Evolutionary conservation across 1,139 yeast genomes (phyloP), one percentile per base, ranked within the genome.

Genomic region (Scheffersomyces titani): DNA sequence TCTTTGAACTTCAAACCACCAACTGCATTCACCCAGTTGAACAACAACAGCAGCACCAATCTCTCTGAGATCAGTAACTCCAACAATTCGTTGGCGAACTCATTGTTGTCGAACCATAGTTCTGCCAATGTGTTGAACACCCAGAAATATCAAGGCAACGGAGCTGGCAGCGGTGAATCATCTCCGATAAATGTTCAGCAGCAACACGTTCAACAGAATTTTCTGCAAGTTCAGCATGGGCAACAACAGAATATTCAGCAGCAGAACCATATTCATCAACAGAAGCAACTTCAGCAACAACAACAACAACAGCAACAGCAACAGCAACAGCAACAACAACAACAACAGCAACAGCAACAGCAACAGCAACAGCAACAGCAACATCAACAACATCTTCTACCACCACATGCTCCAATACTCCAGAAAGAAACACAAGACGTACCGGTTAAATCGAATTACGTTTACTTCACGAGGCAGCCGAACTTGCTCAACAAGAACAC

Each of bases 391-490:
- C 61, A 54, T 19, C 67, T 30, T n/a, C 51, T 19, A 19, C 47
- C 30, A 13, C 48, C 54, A 45, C 44, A 44, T 22, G 47, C 44
- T n/a, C 36, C 44, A 19, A 19, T 48, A 16, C 52, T 49, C 16
- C 55, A 53, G 20, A 44, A 56, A 45, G 58, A 54, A 18, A 51
- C 51, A 6, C 58, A 56, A 13, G 55, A 50, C 21, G 50, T 51
- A 13, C 57, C 62, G 2, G 47, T 49, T 20, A 63, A 59, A 52
- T 61, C 69, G 44, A 79, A 78, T 60, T 88, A 88, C 64, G 92
- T 89, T 56, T 84, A 86, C 67, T 90, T 93, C 73, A 93, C 89
- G 66, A 85, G 98, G 62, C 92, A 90, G 66, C 98, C 98, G 0
- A 96, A 90, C 61, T 77, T 83, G 65, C 77, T 89, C 66, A 82